A percentile compares a stretch with the other conserved stretches of the same genome.
Evolutionary conservation across 352 stramenopile genomes (phyloP).

Genomic region (Phytophthora chlamydospora): DNA sequence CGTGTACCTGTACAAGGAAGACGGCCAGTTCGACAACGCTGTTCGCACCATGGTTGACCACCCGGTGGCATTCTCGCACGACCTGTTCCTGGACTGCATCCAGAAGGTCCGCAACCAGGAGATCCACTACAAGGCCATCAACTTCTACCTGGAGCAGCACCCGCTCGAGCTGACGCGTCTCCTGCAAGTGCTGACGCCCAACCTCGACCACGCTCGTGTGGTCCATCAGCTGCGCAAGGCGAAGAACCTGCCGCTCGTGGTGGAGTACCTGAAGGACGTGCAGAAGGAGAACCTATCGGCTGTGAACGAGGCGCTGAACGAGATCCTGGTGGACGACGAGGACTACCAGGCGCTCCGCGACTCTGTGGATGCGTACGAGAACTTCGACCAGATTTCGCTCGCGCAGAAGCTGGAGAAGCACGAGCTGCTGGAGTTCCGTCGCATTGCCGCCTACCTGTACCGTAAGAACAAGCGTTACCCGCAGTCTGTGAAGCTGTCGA

Average conservation of each 20-base stretch:
- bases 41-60: conserved; percentile 99
- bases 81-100: conserved; percentile 99
- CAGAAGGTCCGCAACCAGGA: conserved; percentile 99
- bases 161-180: conserved; percentile 96
- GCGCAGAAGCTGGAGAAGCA: conserved; percentile 99
- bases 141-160: conserved; percentile 98
- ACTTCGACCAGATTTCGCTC: conserved; percentile 99
- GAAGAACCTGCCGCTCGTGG: conserved; percentile 96
- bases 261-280: conserved; percentile 98
- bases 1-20: conserved; percentile 99
- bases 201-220: conserved; percentile 98
- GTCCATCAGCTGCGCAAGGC: conserved; percentile 98
- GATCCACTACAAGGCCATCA: conserved; percentile 99
- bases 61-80: conserved; percentile 96
- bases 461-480: conserved; percentile 99
- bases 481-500: conserved; percentile 98
- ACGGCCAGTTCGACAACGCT: conserved; percentile 99
- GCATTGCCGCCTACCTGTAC: conserved; percentile 99
- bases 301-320: conserved; percentile 99
- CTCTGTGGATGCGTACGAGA: conserved; percentile 99
- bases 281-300: conserved; percentile 98
- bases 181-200: conserved; percentile 98
- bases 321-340: conserved; percentile 96
- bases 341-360: conserved; percentile 97
- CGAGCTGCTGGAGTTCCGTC: conserved; percentile 99